Evolutionary conservation across 208 protist genomes (phyloP).

Genomic region (Naegleria lovaniensis): DNA sequence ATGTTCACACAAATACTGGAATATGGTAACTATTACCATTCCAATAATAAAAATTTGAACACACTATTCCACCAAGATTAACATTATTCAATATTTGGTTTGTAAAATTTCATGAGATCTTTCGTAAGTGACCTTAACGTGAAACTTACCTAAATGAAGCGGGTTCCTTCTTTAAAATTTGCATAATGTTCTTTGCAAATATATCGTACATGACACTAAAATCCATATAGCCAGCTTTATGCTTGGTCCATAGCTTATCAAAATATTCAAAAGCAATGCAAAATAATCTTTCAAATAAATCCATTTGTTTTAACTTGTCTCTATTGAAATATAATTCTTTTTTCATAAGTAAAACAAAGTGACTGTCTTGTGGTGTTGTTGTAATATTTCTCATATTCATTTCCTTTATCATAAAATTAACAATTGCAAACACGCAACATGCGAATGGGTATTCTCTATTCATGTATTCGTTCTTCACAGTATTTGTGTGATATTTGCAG

Average conservation of each 20-base stretch:
- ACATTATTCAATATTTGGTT: neutral
- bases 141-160: neutral
- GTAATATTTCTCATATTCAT: neutral
- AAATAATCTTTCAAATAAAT: neutral
- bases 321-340: neutral
- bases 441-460: neutral
- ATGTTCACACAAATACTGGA: too few relatives aligned
- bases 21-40: too few relatives aligned
- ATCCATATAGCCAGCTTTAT: neutral
- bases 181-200: neutral
- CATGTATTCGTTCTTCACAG: neutral
- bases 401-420: neutral
- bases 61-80: neutral
- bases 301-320: neutral
- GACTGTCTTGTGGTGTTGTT: neutral
- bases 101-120: too few relatives aligned
- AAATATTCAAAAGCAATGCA: neutral
- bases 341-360: neutral
- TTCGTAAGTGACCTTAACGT: too few relatives aligned
- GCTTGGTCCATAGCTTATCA: neutral
- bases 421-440: neutral
- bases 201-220: neutral
- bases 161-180: neutral
- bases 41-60: neutral
- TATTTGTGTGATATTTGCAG: neutral